Percentiles rank a stretch among this genome's conserved stretches.
These are phyloP conservation scores for Mycena floridula DNA, from an alignment of 768 basidiomycete species.

Conservation along the genomic window DNA sequence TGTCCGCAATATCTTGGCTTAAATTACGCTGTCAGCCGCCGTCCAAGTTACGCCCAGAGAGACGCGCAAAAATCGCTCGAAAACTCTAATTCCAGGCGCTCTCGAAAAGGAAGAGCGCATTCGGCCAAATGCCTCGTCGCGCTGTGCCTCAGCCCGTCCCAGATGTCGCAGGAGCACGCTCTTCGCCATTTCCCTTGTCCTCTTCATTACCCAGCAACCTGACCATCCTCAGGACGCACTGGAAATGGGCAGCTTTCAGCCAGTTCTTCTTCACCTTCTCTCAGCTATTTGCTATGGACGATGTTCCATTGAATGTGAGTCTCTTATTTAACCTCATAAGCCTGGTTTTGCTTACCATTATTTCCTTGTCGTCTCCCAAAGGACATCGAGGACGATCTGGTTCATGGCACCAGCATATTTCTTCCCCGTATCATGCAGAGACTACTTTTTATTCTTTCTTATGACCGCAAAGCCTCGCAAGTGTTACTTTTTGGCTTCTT, in stretches of 20 bases:
- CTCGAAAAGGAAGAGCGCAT: too few relatives aligned
- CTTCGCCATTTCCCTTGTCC: conserved; percentile 10
- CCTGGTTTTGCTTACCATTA: conserved; percentile 3
- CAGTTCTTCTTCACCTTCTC: conserved; percentile 88
- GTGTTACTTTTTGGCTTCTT: conserved; percentile 20
- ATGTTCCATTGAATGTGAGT: conserved; percentile 62
- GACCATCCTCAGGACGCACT: conserved; percentile 61
- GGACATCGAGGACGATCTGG: conserved; percentile 79
- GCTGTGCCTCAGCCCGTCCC: conserved; percentile 32
- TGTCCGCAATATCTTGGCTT: too few relatives aligned
- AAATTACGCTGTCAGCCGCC: too few relatives aligned
- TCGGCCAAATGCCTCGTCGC: conserved; percentile 50
- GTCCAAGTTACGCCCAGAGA: too few relatives aligned
- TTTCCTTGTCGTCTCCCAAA: conserved; percentile 21
- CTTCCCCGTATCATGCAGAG: conserved; percentile 72
- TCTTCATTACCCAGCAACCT: conserved; percentile 34
- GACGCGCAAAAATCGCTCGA: too few relatives aligned
- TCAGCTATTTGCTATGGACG: conserved; percentile 62
- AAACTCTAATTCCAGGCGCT: conserved; percentile 22
- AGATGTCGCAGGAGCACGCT: conserved; percentile 22
- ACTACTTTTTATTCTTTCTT: conserved; percentile 66
- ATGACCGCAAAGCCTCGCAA: conserved; percentile 76
- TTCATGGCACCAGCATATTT: conserved; percentile 49
- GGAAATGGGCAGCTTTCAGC: conserved; percentile 90
- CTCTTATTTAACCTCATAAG: conserved; percentile 9